Base-by-base conservation (phyloP, 2,329 filamentous ascomycete species). In the Penicillium sp. region DNA sequence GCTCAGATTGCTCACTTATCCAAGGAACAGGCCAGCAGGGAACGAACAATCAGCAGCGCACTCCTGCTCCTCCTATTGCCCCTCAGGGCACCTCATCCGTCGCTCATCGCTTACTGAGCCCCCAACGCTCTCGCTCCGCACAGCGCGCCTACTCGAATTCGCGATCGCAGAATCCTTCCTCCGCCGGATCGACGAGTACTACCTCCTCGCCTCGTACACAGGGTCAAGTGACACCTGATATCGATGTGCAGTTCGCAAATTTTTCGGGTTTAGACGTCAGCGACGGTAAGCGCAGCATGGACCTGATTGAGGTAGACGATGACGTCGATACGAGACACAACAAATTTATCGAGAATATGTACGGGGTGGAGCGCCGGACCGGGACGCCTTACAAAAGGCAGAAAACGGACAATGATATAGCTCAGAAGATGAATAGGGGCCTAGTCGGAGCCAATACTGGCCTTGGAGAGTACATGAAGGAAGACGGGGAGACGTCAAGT, bases 361-460 rank as follows among this genome's bases (percentile, higher is more conserved):
- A 93, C 73, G 88, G 90, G 67, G 86, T 96, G 15, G 85, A 91
- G 67, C 84, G 89, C 56, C 90, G 93, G 29, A 81, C 82, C 69
- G 81, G 71, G 65, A 82, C 75, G 71, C 86, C 90, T 21, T 79
- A 83, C 30, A 94, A 94, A 78, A 88, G 88, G 56, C 79, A 87
- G 57, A 93, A 88, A 72, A 76, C 85, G 45, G 66, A 73, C 8
- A 79, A 83, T 15, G 73, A 77, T 21, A 79, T 82, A 52, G 73
- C 82, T 50, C 74, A 81, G 52, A 73, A 80, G 19, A 70, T 78
- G 23, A 76, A 76, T 45, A 82, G 80, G 57, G 72, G 74, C 2
- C 45, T 35, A 54, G 81, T 77, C 54, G 76, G 80, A 48, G 83
- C 84, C 35, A 83, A 83, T 61, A 86, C 85, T 41, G 84, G 79